Conservation (phyloP, 2,329 filamentous ascomycete species). For the Exophiala xenobiotica region DNA sequence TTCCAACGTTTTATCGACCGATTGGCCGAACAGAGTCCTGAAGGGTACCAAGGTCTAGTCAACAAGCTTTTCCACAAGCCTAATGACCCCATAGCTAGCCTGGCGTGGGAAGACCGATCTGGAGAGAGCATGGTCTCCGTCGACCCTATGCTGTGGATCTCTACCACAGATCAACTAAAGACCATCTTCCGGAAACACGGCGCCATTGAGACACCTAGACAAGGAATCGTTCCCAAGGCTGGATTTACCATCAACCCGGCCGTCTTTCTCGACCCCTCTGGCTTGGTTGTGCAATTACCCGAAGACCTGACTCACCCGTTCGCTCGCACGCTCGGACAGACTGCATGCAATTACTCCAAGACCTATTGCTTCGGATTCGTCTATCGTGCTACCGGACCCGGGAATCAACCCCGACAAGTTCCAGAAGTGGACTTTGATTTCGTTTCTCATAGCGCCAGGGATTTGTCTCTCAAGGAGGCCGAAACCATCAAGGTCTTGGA, state of each 20-base stretch:
- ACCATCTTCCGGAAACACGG: slow-evolving; percentile 86
- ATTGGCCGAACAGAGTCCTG: slow-evolving; percentile 76
- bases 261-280: slow-evolving; percentile 76
- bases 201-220: slow-evolving; percentile 75
- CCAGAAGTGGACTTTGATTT: slow-evolving; percentile 97
- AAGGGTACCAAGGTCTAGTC: slow-evolving; percentile 53
- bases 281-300: slow-evolving; percentile 81
- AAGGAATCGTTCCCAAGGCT: slow-evolving; percentile 77
- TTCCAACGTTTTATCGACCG: slow-evolving; percentile 80
- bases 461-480: slow-evolving; percentile 85
- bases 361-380: slow-evolving; percentile 83
- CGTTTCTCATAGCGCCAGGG: slow-evolving; percentile 75
- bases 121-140: slow-evolving; percentile 31
- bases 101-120: slow-evolving; percentile 26
- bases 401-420: slow-evolving; percentile 77
- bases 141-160: slow-evolving; percentile 68
- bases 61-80: slow-evolving; percentile 22
- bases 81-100: slow-evolving; percentile 23
- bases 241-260: slow-evolving; percentile 72
- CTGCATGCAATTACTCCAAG: slow-evolving; percentile 64
- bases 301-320: slow-evolving; percentile 90
- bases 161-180: slow-evolving; percentile 72
- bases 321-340: slow-evolving; percentile 77
- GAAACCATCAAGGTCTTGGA: slow-evolving; percentile 93
- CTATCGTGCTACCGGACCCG: slow-evolving; percentile 68